These are phyloP conservation scores for Diaporthe sp. DNA, from an alignment of 2,329 filamentous ascomycete species.

Conservation along the genomic window DNA sequence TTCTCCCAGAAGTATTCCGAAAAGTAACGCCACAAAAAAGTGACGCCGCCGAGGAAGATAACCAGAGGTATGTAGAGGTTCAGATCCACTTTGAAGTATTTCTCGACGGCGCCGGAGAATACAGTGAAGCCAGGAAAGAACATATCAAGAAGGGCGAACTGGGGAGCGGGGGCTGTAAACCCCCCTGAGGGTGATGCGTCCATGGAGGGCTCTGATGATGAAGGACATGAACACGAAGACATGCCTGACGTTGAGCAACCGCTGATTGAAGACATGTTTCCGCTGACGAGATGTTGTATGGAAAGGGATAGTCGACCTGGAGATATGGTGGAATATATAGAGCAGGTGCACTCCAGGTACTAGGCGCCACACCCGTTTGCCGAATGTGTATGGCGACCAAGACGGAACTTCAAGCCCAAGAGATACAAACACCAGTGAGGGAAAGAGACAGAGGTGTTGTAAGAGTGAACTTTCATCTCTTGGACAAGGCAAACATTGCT, in stretches of 20 bases:
- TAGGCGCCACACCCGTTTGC: neutral
- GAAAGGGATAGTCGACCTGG: too few species aligned
- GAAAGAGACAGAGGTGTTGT: neutral
- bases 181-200: neutral
- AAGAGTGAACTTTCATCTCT: conserved; percentile 20
- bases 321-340: neutral
- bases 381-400: neutral
- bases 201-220: conserved; percentile 6
- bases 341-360: neutral
- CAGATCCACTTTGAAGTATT: conserved; percentile 73
- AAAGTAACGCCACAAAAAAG: conserved; percentile 67
- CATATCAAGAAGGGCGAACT: conserved; percentile 69
- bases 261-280: conserved; percentile 30
- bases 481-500: conserved; percentile 7
- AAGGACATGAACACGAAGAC: conserved; percentile 1
- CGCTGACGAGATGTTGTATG: neutral
- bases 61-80: conserved; percentile 73
- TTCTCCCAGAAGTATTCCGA: conserved; percentile 61
- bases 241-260: neutral
- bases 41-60: conserved; percentile 62
- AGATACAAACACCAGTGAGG: neutral
- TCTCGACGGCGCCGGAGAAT: conserved; percentile 65
- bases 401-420: neutral
- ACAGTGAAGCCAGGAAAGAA: conserved; percentile 77
- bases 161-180: conserved; percentile 48